Evolutionary conservation across 345 rosid species (phyloP), one percentile per base, ranked within the genome.

Genomic region (Ceriops tagal): DNA sequence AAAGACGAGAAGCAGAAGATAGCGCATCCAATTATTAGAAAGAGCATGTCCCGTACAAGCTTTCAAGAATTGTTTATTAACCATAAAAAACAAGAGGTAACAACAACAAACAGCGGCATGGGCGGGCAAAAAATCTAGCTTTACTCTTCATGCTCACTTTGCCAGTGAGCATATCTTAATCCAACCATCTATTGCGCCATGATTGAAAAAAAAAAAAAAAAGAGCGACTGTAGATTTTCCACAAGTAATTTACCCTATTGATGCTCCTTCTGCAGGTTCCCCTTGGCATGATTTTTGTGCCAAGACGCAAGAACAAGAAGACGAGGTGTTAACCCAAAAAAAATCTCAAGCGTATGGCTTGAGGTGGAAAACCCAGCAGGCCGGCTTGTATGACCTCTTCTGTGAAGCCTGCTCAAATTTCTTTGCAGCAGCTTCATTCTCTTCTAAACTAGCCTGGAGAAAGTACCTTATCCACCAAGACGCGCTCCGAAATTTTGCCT

Each of bases 381-480:
- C 80, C 6, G 96, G 88, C 74, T 80, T 82, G 66, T 91, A 88
- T 31, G 92, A 79, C 66, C 19, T 75, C 85, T 86, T 91, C 21
- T 53, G 32, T 8, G 86, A 78, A 65, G 87, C 91, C 69, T 89
- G 87, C 64, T 89, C 91, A 43, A 93, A 93, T 83, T 93, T 93
- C 83, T 91, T 91, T 6, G 73, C 20, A 11, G 85, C 86, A 35
- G 77, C 71, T 81, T 89, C 96, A 26, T 89, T 91, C 65, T 82
- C 93, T 78, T 87, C 90, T 69, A 93, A 77, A 53, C 69, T 83
- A 35, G 64, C 79, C 74, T 86, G 89, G 35, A 84, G 19, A 67
- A 93, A 93, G 73, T 77, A 93, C 71, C 69, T 83, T 64, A 78
- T 79, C 98, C 98, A 93, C 98, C 98, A 93, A 24, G 97, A 77